Percentiles rank a stretch among this genome's conserved stretches.
These are phyloP conservation scores for Byssochlamys sp. DNA, from an alignment of 2,329 filamentous ascomycete species.

Conservation along the genomic window DNA sequence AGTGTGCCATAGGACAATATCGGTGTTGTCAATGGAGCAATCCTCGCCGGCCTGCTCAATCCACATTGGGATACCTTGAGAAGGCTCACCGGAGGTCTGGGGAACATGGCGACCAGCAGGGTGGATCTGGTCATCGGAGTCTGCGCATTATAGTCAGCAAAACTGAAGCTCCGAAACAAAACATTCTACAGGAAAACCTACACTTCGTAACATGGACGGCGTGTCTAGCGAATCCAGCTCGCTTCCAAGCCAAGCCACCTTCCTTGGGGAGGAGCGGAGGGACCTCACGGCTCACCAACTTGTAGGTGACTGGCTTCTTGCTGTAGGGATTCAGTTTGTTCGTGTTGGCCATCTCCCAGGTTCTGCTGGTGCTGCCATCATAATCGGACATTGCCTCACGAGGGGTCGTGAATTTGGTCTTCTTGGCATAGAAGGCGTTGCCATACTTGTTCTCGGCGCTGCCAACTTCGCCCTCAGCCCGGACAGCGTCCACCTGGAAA, in stretches of 20 bases:
- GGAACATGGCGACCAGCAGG: constrained; percentile 80
- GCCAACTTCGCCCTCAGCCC: constrained; percentile 63
- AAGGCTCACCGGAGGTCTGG: constrained; percentile 73
- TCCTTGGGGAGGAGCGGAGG: constrained; percentile 70
- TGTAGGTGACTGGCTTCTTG: constrained; percentile 75
- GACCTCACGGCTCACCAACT: constrained; percentile 79
- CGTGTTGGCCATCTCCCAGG: constrained; percentile 85
- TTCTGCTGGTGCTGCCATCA: constrained; percentile 65
- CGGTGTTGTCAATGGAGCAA: constrained; percentile 65
- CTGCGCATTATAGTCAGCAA: constrained; percentile 31
- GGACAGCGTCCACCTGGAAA: constrained; percentile 68
- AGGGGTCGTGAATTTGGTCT: constrained; percentile 66
- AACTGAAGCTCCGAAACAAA: constrained; percentile 2
- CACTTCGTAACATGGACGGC: constrained; percentile 83
- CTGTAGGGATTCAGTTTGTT: constrained; percentile 76
- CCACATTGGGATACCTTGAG: constrained; percentile 64
- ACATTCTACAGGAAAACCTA: constrained; percentile 37
- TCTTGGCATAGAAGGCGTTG: constrained; percentile 79
- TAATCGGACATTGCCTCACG: constrained; percentile 67
- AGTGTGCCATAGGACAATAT: constrained; percentile 87
- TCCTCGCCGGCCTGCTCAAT: constrained; percentile 55
- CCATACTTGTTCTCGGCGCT: constrained; percentile 77
- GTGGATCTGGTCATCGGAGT: constrained; percentile 71
- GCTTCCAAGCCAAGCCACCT: constrained; percentile 75
- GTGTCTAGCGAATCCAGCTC: constrained; percentile 77